phyloP scores from a whole-genome alignment of 306 rosid species.

The Cicer arietinum region DNA sequence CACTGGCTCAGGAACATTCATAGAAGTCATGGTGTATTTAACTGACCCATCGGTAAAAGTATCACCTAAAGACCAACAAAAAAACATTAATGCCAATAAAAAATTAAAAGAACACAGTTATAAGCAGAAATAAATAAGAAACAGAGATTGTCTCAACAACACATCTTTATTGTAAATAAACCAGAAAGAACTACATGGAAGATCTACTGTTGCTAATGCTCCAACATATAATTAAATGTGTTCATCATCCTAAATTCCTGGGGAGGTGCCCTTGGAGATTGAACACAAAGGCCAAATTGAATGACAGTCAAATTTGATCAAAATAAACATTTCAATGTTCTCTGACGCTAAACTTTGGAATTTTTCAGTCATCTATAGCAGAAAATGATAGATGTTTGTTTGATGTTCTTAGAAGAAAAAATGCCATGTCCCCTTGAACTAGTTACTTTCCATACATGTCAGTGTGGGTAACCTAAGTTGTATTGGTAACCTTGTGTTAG shows the following conservation, averaged over 20 bases:
- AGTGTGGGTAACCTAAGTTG: too few species aligned
- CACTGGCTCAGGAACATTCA: constrained; percentile 99
- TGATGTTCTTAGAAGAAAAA: too few species aligned
- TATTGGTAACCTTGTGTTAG: not conserved
- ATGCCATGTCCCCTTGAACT: too few species aligned
- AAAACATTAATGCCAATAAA: constrained; percentile 22
- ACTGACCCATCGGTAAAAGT: constrained; percentile 95
- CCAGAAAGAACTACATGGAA: constrained; percentile 22
- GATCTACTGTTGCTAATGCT: not conserved
- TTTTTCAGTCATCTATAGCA: too few species aligned
- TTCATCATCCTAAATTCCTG: not conserved
- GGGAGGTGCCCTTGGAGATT: too few species aligned
- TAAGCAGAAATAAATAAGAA: constrained; percentile 25
- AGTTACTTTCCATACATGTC: too few species aligned
- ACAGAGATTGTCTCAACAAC: constrained; percentile 28
- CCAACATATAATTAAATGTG: not conserved
- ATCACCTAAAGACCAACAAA: constrained; percentile 72
- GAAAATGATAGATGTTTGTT: too few species aligned
- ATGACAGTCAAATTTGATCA: too few species aligned
- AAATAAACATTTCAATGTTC: too few species aligned
- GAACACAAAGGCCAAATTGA: too few species aligned
- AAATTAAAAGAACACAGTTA: constrained; percentile 6
- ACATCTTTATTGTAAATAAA: constrained; percentile 15
- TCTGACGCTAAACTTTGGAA: too few species aligned
- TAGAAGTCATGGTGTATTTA: constrained; percentile 95